Conservation (phyloP, 257 asterid species). For the Gardenia jasminoides region DNA sequence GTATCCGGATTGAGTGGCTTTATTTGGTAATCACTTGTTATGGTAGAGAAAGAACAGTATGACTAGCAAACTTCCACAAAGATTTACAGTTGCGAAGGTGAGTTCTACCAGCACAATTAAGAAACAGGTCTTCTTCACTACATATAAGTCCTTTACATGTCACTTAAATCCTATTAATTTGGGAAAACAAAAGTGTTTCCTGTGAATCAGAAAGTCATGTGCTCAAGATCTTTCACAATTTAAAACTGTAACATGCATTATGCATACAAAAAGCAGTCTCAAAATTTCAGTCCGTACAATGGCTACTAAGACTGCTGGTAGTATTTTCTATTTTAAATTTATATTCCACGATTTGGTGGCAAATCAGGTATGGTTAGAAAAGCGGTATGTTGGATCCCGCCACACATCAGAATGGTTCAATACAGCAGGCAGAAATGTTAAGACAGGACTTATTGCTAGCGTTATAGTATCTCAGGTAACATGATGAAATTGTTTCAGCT, state of each 20-base stretch:
- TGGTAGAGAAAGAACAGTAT: neutral
- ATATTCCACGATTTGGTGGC: slow-evolving; percentile 5
- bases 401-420: slow-evolving; percentile 97
- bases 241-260: neutral
- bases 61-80: neutral
- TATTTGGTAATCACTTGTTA: neutral
- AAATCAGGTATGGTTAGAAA: slow-evolving; percentile 86
- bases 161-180: neutral
- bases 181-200: neutral
- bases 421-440: slow-evolving; percentile 90
- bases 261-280: neutral
- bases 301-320: neutral
- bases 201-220: neutral
- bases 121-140: neutral
- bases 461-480: slow-evolving; percentile 92
- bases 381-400: slow-evolving; percentile 80
- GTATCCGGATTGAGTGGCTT: too few relatives aligned
- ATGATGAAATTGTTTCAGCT: neutral
- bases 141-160: neutral
- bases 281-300: too few relatives aligned
- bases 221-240: neutral
- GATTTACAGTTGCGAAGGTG: neutral
- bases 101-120: neutral
- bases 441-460: slow-evolving; percentile 93
- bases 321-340: neutral